phyloP scores from a whole-genome alignment of 2,329 filamentous ascomycete species.

The Byssochlamys sp. region DNA sequence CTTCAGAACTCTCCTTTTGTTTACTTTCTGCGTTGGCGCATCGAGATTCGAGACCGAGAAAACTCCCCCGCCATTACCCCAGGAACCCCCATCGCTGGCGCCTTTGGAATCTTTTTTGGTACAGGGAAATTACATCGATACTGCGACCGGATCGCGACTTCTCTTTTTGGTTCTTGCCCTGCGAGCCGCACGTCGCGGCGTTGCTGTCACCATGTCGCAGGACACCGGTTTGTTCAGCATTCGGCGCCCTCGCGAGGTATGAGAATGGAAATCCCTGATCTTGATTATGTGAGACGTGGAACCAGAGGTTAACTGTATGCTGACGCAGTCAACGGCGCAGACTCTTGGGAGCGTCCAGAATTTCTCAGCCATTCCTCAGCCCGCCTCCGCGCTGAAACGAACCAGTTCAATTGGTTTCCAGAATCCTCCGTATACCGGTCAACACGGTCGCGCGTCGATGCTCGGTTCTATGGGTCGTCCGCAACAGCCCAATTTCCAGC shows the following conservation, averaged over 20 bases:
- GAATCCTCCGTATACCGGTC: conserved; percentile 54
- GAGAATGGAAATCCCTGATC: conserved; percentile 17
- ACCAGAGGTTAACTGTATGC: conserved; percentile 4
- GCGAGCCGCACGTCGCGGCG: conserved; percentile 19
- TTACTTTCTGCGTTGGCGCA: conserved; percentile 19
- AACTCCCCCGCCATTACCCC: conserved; percentile 5
- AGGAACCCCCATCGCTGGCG: background rate
- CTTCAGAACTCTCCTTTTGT: conserved; percentile 24
- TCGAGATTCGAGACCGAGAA: background rate
- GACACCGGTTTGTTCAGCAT: conserved; percentile 83
- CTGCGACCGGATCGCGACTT: background rate
- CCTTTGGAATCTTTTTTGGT: background rate
- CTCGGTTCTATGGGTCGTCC: conserved; percentile 77
- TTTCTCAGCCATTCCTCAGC: conserved; percentile 79
- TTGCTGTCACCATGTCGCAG: conserved; percentile 60
- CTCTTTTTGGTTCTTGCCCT: background rate
- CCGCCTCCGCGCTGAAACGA: conserved; percentile 87
- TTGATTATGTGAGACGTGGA: background rate
- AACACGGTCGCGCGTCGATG: conserved; percentile 76
- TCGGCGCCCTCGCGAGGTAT: conserved; percentile 80
- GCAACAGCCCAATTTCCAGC: conserved; percentile 76
- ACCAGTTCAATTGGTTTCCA: conserved; percentile 65
- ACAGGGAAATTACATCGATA: background rate
- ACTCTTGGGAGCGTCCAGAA: conserved; percentile 76
- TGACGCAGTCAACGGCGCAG: conserved; percentile 28